Evolutionary conservation across 2,329 filamentous ascomycete species (phyloP), one percentile per base, ranked within the genome.

Genomic region (Calycina marina): DNA sequence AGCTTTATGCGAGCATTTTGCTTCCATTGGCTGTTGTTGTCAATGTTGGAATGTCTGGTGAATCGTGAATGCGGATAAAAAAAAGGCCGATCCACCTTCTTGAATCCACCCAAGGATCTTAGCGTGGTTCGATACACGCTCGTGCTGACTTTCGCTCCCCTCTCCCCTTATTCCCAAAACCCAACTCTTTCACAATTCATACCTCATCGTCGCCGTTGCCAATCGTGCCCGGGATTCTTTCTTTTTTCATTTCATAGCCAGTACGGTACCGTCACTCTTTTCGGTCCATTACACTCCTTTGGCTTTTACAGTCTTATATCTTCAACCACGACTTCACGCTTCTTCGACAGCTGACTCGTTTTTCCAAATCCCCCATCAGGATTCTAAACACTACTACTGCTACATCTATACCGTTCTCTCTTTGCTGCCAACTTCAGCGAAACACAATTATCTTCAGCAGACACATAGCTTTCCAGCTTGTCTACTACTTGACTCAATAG

Each of bases 261-360:
- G 45, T 52, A 53, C 54, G 56, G 54, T 56, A 56, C 60, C 62
- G 61, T 57, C 61, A 63, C 61, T 65, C 61, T 52, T 65, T 65
- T 53, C 60, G 59, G 53, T 50, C 55, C 55, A 51, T 51, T 54
- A 54, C 51, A 50, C 53, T 56, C 57, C 39, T 53, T 53, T 43
- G 47, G 46, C 44, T 45, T 40, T 35, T 25, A 15, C 28, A 37
- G 29, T 35, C 34, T 38, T 35, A 41, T 41, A 35, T 28, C 37
- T 40, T 45, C 44, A 38, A 24, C 26, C 28, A 29, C 29, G 27
- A 20, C 25, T 26, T 18, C 27, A 35, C 42, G 40, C 43, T 45
- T 41, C 36, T 45, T 45, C 28, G 25, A 39, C 28, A 32, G 30
- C n/a, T n/a, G n/a, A 42, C 20, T 35, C 31, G 22, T 28, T 30